Base-by-base conservation (phyloP, 2,329 filamentous ascomycete species). In the Waltergamsia citrina region DNA sequence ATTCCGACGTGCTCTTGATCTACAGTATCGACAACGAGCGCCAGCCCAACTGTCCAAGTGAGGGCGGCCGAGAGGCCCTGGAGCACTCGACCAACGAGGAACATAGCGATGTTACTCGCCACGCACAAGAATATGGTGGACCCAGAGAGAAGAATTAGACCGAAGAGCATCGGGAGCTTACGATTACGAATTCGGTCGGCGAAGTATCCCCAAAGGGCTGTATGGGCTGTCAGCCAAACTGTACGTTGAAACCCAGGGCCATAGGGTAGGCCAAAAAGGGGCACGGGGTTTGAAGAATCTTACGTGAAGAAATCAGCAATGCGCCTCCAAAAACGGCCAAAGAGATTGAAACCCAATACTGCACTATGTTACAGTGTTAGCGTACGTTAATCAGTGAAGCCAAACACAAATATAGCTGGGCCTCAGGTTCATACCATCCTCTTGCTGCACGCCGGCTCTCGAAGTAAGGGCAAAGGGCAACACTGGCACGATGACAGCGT, bases 1-100 rank as follows among this genome's bases (percentile, higher is more conserved):
- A 42, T 45, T 10, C 54, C 54, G 12, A 57, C 35, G 18, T 51
- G 46, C 6, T 47, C 49, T 7, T 39, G 41, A 21, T 54, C 47
- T 7, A 56, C 53, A 4, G 50, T 51, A 29, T 58, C 54, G 17
- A 56, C 50, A 31, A 57, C 50, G 7, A 58, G 49, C 8, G 54
- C 54, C 18, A 58, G 43, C 4, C 54, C 54, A 17, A 58, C 54
- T 12, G 53, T 56, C 54, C 54, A 58, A 6, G 53, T 57, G 16
- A 58, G 37, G 19, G 51, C 47, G 5, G 50, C 51, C 4, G 54
- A 53, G 32, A 52, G 38, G 25, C 54, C 54, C 34, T 58, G 54
- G 11, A 57, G 38, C 17, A 47, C 43, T 24, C 54, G 47, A 7
- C 53, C 54, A 22, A 51, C 35, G 33, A 58, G 41, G 14, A 58